Percentiles rank a stretch among this genome's conserved stretches.
These are phyloP conservation scores for Colletotrichum sp. DNA, from an alignment of 2,329 filamentous ascomycete genomes.

Conservation along the genomic window DNA sequence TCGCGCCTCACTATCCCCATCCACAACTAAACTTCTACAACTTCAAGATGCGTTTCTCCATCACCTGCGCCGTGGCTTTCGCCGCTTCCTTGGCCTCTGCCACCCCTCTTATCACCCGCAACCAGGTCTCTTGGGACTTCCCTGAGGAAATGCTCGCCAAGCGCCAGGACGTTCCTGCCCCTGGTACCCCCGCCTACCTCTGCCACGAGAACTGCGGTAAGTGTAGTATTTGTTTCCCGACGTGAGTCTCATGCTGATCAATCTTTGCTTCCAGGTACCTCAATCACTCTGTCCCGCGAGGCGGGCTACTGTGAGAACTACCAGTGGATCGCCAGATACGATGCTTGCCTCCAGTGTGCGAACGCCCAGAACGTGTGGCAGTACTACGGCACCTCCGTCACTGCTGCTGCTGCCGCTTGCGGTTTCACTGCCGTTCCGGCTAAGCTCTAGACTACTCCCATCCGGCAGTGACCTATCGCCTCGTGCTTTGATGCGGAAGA, in stretches of 20 bases:
- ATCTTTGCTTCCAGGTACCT: conserved; percentile 26
- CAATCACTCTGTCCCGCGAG: conserved; percentile 36
- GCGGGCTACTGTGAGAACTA: conserved; percentile 37
- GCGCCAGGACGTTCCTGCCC: conserved; percentile 42
- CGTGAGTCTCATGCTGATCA: not conserved
- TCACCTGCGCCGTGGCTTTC: conserved; percentile 28
- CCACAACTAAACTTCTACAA: not conserved
- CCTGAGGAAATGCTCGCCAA: conserved; percentile 38
- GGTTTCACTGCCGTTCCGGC: conserved; percentile 25
- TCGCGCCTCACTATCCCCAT: not conserved
- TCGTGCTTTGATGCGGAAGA: too few relatives aligned
- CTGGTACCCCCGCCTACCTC: conserved; percentile 35
- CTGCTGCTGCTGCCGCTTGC: conserved; percentile 40
- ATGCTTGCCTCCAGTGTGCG: conserved; percentile 50
- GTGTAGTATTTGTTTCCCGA: conserved; percentile 8
- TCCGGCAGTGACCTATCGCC: too few relatives aligned
- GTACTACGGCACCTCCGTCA: conserved; percentile 44
- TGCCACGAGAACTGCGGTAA: conserved; percentile 58
- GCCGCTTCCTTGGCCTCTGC: conserved; percentile 30
- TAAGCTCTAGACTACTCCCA: too few relatives aligned
- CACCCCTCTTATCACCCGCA: conserved; percentile 8
- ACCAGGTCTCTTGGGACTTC: conserved; percentile 28
- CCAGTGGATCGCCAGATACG: conserved; percentile 21
- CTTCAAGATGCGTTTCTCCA: conserved; percentile 33
- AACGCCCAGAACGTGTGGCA: conserved; percentile 47